phyloP scores from a whole-genome alignment of 2,329 filamentous ascomycete species.

The Penicillium thymicola region DNA sequence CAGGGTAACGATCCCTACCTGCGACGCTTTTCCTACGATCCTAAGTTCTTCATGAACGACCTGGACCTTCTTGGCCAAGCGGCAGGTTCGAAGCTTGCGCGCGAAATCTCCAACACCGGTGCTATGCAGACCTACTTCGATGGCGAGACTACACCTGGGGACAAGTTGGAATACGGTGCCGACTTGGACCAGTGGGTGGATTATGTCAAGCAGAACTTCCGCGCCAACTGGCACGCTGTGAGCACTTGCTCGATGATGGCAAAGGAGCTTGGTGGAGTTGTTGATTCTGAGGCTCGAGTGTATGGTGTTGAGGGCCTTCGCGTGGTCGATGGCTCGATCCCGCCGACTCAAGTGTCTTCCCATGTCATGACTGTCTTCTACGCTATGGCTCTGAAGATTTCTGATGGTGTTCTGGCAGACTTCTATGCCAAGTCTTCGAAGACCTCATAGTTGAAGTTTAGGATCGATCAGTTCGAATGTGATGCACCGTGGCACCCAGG shows the following conservation, averaged over 20 bases:
- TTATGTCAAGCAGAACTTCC: neutral
- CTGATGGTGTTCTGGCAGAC: neutral
- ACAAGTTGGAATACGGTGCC: neutral
- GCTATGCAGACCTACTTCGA: neutral
- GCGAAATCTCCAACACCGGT: neutral
- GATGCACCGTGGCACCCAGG: too few species aligned
- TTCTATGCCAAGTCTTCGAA: neutral
- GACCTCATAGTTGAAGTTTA: neutral
- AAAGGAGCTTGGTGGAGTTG: neutral
- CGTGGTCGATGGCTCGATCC: neutral
- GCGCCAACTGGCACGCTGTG: neutral
- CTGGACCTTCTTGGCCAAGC: neutral
- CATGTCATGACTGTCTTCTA: neutral
- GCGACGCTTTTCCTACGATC: neutral
- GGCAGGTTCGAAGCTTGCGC: neutral
- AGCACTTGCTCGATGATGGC: neutral
- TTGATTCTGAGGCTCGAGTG: neutral
- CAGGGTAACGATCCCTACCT: neutral
- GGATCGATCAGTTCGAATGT: neutral
- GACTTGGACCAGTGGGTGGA: neutral
- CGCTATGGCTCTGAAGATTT: neutral
- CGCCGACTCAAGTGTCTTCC: neutral
- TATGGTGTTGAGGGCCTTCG: neutral
- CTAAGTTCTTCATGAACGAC: neutral
- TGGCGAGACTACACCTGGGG: neutral